Evolutionary conservation across 352 stramenopile genomes (phyloP).

Genomic region (Phytophthora cryptogea): DNA sequence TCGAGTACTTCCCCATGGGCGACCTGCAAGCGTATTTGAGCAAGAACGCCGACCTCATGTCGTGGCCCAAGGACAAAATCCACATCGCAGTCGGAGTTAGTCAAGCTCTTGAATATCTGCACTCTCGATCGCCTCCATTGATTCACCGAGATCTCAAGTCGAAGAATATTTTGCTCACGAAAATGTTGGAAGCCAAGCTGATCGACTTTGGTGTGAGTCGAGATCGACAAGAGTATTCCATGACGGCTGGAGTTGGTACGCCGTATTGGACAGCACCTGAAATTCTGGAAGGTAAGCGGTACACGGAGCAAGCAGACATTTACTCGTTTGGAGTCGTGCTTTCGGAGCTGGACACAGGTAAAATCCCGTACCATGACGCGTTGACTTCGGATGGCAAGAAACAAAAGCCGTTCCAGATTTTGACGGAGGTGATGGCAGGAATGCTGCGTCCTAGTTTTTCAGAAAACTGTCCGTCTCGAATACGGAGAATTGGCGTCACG

Average conservation of each 20-base stretch:
- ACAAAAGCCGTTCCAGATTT: constrained; percentile 45
- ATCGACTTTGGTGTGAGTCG: constrained; percentile 46
- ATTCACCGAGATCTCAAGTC: constrained; percentile 46
- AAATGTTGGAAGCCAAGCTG: constrained; percentile 58
- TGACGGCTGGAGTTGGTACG: constrained; percentile 32
- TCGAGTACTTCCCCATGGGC: constrained; percentile 48
- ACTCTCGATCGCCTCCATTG: constrained; percentile 26
- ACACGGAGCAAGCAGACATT: constrained; percentile 42
- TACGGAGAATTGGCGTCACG: constrained; percentile 39
- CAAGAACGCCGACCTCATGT: constrained; percentile 23
- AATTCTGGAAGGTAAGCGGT: constrained; percentile 30
- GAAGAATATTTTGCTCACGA: constrained; percentile 75
- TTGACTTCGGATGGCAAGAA: constrained; percentile 29
- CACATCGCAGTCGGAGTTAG: constrained; percentile 39
- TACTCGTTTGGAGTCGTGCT: constrained; percentile 50
- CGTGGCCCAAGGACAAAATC: constrained; percentile 42
- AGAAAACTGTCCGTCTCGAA: constrained; percentile 40
- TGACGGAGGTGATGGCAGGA: constrained; percentile 43
- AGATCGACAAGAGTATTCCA: constrained; percentile 27
- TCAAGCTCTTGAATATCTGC: constrained; percentile 38
- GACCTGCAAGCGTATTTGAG: constrained; percentile 46
- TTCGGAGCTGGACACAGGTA: constrained; percentile 36
- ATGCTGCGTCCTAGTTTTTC: constrained; percentile 51
- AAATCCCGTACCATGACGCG: constrained; percentile 39
- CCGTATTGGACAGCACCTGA: constrained; percentile 45